These are phyloP conservation scores for Periglandula ipomoeae DNA, from an alignment of 2,329 filamentous ascomycete species.

Conservation along the genomic window DNA sequence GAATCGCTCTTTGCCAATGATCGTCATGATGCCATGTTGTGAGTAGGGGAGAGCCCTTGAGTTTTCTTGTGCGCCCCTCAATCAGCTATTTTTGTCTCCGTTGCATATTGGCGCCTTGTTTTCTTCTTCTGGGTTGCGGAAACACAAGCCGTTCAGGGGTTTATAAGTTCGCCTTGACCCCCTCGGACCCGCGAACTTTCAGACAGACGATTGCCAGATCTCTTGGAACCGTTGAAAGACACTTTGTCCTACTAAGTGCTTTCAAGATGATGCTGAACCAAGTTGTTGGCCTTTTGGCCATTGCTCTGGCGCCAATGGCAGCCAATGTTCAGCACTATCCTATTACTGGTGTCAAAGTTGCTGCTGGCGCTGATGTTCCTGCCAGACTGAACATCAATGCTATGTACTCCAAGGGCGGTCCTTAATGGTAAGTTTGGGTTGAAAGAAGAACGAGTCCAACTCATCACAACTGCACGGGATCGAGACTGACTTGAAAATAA, in stretches of 20 bases:
- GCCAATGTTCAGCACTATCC: constrained; percentile 18
- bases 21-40: no score
- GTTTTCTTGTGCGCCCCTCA: background rate
- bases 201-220: background rate
- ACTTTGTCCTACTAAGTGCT: background rate
- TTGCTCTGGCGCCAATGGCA: constrained; percentile 15
- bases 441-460: background rate
- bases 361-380: constrained; percentile 32
- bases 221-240: background rate
- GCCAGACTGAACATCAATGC: constrained; percentile 38
- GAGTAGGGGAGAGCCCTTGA: no score
- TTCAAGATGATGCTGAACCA: constrained; percentile 13
- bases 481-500: background rate
- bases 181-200: background rate
- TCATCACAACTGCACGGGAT: background rate
- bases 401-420: constrained; percentile 30
- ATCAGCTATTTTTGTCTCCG: background rate
- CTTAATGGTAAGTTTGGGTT: constrained; percentile 30
- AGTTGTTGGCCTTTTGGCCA: constrained; percentile 16
- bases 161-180: background rate
- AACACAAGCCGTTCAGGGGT: background rate
- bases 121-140: background rate
- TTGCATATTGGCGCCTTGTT: background rate
- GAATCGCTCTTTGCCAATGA: background rate
- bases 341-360: constrained; percentile 30